Conservation (phyloP, 768 basidiomycete genomes). For the Kwoniella dejecticola region DNA sequence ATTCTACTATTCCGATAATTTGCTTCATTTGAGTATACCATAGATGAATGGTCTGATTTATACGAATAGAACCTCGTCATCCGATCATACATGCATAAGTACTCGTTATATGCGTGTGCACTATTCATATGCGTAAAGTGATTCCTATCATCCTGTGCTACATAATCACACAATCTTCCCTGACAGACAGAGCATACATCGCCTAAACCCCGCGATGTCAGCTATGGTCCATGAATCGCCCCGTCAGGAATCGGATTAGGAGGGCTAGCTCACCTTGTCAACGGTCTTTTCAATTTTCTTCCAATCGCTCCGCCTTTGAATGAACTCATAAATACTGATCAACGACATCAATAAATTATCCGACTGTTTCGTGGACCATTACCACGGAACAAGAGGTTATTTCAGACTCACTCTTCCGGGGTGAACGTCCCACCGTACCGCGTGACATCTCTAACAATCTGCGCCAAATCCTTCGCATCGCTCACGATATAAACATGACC, state of each 20-base stretch:
- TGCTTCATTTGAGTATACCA: background rate
- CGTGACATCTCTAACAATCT: slow-evolving; percentile 92
- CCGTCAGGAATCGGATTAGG: background rate
- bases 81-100: no score
- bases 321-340: slow-evolving; percentile 89
- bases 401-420: slow-evolving; percentile 71
- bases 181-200: slow-evolving; percentile 60
- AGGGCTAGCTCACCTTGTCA: slow-evolving; percentile 53
- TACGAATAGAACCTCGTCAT: no score
- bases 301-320: slow-evolving; percentile 93
- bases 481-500: slow-evolving; percentile 95
- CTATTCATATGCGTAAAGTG: no score
- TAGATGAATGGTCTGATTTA: background rate
- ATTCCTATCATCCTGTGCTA: slow-evolving; percentile 10
- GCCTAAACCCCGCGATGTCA: slow-evolving; percentile 29
- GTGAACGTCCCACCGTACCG: slow-evolving; percentile 92
- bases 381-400: background rate
- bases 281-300: slow-evolving; percentile 97
- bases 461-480: slow-evolving; percentile 93
- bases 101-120: no score
- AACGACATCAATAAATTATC: background rate
- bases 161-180: slow-evolving; percentile 77
- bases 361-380: no score
- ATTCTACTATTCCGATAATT: no score
- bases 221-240: no score